Conservation (phyloP, 352 stramenopile genomes). For the Phytophthora constricta region DNA sequence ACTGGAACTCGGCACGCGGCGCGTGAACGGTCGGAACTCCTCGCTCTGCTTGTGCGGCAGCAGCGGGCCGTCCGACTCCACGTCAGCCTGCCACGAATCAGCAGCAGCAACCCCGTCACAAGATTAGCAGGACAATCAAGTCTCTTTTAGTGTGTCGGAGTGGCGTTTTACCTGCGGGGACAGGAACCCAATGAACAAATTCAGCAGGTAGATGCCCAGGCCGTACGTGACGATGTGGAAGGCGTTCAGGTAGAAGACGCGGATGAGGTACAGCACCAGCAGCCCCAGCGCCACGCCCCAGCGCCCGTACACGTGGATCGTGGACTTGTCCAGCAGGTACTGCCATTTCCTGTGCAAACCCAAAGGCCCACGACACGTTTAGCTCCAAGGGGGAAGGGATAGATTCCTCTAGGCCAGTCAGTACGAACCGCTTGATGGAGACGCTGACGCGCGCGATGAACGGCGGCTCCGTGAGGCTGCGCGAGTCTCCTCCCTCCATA, state of each 20-base stretch:
- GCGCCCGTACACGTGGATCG: slow-evolving; percentile 94
- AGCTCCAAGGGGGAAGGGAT: neutral
- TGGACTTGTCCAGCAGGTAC: slow-evolving; percentile 98
- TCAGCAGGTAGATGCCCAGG: slow-evolving; percentile 98
- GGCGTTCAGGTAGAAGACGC: slow-evolving; percentile 92
- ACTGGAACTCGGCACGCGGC: slow-evolving; percentile 98
- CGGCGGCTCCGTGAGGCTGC: slow-evolving; percentile 73
- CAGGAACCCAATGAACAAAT: slow-evolving; percentile 99
- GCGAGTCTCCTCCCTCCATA: slow-evolving; percentile 64
- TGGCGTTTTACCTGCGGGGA: slow-evolving; percentile 94
- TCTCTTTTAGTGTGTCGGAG: no score
- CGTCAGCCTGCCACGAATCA: slow-evolving; percentile 89
- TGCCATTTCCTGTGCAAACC: slow-evolving; percentile 91
- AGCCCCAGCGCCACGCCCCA: slow-evolving; percentile 92
- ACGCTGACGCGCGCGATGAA: slow-evolving; percentile 80
- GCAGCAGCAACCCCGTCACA: no score
- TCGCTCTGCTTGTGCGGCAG: slow-evolving; percentile 92
- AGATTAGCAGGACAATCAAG: no score
- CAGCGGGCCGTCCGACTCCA: slow-evolving; percentile 87
- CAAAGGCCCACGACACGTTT: neutral
- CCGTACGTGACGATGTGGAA: slow-evolving; percentile 99
- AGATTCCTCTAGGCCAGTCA: no score
- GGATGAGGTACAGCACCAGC: slow-evolving; percentile 93
- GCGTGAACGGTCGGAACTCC: slow-evolving; percentile 92
- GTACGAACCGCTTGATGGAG: slow-evolving; percentile 82